These are phyloP conservation scores for Hapsidospora chrysogenum DNA, from an alignment of 495 filamentous ascomycete genomes.

Conservation along the genomic window DNA sequence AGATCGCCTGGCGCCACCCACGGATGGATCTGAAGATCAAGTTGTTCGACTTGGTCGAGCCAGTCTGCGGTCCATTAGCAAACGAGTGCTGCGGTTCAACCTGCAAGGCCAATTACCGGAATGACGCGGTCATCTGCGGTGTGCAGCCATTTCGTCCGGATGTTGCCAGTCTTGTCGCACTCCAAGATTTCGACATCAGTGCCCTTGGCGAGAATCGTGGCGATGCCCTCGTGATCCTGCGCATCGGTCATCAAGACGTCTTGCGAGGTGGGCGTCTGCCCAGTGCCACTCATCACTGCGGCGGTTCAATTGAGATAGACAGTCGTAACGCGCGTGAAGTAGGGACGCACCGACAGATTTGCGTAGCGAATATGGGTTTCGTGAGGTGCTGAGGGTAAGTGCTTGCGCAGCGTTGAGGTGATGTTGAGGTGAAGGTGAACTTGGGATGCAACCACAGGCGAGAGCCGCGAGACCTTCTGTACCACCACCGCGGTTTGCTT, in stretches of 20 bases:
- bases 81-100: not conserved
- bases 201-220: slow-evolving; percentile 11
- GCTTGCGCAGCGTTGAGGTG: not conserved
- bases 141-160: slow-evolving; percentile 16
- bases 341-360: too few species aligned
- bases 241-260: too few species aligned
- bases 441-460: too few species aligned
- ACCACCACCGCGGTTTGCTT: not conserved
- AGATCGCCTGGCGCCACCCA: slow-evolving; percentile 16
- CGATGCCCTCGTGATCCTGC: slow-evolving; percentile 1
- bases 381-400: not conserved
- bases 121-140: slow-evolving; percentile 7
- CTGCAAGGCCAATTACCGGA: slow-evolving; percentile 5
- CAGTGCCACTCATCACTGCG: too few species aligned
- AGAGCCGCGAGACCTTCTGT: too few species aligned
- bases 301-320: too few species aligned
- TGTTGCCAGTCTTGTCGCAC: slow-evolving; percentile 20
- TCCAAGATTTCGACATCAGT: slow-evolving; percentile 12
- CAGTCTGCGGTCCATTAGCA: not conserved
- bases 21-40: slow-evolving; percentile 1
- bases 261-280: too few species aligned
- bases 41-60: not conserved
- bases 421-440: not conserved
- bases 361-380: too few species aligned
- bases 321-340: too few species aligned